Conservation (phyloP, 2,329 filamentous ascomycete genomes). For the Colletotrichum chrysophilum region DNA sequence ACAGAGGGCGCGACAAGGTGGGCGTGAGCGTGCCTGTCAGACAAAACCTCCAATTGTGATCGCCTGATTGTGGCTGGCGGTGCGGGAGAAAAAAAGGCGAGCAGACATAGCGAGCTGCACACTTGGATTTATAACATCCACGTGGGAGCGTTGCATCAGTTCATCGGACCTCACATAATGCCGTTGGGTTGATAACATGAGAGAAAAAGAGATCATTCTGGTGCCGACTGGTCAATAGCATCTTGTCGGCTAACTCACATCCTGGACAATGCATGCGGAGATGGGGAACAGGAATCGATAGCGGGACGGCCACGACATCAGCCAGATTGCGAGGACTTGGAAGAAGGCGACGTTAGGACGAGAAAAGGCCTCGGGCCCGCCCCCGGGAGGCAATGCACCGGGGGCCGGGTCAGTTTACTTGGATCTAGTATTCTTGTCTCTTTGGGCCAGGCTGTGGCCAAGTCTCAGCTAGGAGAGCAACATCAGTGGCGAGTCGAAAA, state of each 20-base stretch:
- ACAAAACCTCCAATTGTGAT: not conserved
- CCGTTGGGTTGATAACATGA: not conserved
- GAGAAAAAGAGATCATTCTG: not conserved
- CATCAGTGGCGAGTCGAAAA: not conserved
- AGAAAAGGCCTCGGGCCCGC: not conserved
- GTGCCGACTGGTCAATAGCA: not conserved
- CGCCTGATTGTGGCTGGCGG: not conserved
- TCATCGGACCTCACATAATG: not conserved
- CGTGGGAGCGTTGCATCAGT: not conserved
- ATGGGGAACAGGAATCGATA: not conserved
- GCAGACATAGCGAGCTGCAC: not conserved
- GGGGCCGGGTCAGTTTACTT: not conserved
- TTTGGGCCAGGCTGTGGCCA: not conserved
- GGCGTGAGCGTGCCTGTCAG: not conserved
- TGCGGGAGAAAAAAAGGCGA: not conserved
- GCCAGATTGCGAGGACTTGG: not conserved
- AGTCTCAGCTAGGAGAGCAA: not conserved
- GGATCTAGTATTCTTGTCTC: not conserved
- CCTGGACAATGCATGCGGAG: not conserved
- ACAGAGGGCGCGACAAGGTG: not conserved
- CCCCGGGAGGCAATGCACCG: not conserved
- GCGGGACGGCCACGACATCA: not conserved
- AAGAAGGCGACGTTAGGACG: not conserved
- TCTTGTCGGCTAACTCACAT: not conserved
- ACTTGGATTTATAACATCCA: not conserved